Base-by-base conservation (phyloP, 2,329 filamentous ascomycete genomes). In the Fusarium udum region DNA sequence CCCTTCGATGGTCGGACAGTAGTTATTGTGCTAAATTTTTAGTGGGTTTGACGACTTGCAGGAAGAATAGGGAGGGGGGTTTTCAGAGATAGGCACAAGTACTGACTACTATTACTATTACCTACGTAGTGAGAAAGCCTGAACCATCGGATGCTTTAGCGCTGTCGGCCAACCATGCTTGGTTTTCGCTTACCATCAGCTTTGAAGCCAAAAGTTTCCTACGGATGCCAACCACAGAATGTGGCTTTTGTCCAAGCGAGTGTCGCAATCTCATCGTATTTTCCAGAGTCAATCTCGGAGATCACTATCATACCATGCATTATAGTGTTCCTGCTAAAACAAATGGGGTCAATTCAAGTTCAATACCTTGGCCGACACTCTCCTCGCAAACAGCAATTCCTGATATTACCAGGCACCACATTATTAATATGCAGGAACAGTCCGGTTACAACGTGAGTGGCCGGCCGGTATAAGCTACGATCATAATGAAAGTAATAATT, bases 141-240 rank as follows among this genome's bases (percentile, higher is more conserved):
- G 66, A 64, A 55, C 72, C 63, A 71, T 70, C n/a, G 34, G 46
- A 56, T 61, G 61, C 45, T 75, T 77, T 77, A 75, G 75, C 72
- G 75, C 69, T 45, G 52, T 51, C 69, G 46, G 61, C 59, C 65
- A 66, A 71, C 59, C 45, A 31, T 56, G 36, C 51, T 67, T 32
- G 28, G 59, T 48, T 73, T 46, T 69, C 56, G 40, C 65, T 71
- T 51, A 52, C 40, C 57, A 57, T 52, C 53, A 71, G 46, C 60
- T 69, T 49, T 39, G 28, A 55, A 65, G 71, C 55, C 67, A 74
- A 61, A 65, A 65, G 71, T 72, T 74, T 62, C 68, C 48, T 43
- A 18, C 55, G 36, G 56, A 69, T 64, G 55, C 72, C 60, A 73
- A 46, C 69, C 43, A 72, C 57, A 73, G 56, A 69, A 51, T 46